Conservation (phyloP, 129 eudicot genomes). For the Flaveria ramosissima region DNA sequence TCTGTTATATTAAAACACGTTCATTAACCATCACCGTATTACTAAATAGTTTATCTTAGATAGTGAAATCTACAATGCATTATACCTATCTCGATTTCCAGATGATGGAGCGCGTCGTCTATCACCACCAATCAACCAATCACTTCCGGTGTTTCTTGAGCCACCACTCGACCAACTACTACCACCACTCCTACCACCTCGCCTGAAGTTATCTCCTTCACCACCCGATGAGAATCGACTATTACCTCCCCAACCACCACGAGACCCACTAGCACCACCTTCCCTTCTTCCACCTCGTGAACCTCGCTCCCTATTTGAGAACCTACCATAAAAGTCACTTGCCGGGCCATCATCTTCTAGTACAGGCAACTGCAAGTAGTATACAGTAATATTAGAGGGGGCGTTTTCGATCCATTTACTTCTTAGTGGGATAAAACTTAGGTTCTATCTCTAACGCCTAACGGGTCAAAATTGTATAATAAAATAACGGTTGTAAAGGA, state of each 20-base stretch:
- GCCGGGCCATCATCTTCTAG: slow-evolving; percentile 86
- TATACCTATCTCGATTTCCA: slow-evolving; percentile 48
- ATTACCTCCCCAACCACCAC: slow-evolving; percentile 42
- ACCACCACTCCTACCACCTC: slow-evolving; percentile 59
- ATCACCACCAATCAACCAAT: slow-evolving; percentile 71
- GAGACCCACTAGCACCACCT: slow-evolving; percentile 57
- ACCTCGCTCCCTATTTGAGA: slow-evolving; percentile 56
- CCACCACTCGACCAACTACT: slow-evolving; percentile 54
- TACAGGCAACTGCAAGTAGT: slow-evolving; percentile 65
- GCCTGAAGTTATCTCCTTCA: slow-evolving; percentile 50
- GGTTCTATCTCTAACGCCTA: too few species aligned
- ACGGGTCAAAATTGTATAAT: background rate
- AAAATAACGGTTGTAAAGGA: too few species aligned
- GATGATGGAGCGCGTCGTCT: slow-evolving; percentile 56
- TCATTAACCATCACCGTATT: slow-evolving; percentile 1
- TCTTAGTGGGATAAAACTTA: background rate
- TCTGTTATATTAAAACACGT: slow-evolving; percentile 38
- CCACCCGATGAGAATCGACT: slow-evolving; percentile 49
- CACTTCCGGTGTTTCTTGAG: slow-evolving; percentile 58
- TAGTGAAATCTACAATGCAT: background rate
- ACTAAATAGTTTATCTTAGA: background rate
- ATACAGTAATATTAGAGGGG: background rate
- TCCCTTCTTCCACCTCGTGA: slow-evolving; percentile 60
- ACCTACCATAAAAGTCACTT: slow-evolving; percentile 78
- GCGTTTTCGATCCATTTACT: background rate